Evolutionary conservation across 495 filamentous ascomycete genomes (phyloP).

Genomic region (Podospora bellae-mahoneyi): DNA sequence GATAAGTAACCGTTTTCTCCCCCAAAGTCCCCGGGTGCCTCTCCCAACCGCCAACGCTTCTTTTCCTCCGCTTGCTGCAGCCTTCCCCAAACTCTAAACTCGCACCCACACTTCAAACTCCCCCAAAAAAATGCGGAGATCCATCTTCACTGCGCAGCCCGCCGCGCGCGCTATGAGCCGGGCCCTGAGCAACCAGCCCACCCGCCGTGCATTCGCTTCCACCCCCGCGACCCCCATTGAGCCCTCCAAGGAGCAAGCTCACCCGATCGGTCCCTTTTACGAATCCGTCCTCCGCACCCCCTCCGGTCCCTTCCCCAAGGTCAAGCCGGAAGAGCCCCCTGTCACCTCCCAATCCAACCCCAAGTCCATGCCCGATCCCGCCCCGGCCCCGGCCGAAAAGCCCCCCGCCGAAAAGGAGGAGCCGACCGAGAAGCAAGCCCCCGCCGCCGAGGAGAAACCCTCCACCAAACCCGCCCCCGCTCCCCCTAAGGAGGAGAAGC

Average conservation of each 20-base stretch:
- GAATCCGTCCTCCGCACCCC: slow-evolving; percentile 45
- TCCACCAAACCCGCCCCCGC: slow-evolving; percentile 5
- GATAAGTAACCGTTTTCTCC: slow-evolving; percentile 9
- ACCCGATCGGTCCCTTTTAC: slow-evolving; percentile 42
- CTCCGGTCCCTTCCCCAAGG: slow-evolving; percentile 27
- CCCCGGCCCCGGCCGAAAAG: slow-evolving; percentile 23
- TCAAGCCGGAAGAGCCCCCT: slow-evolving; percentile 30
- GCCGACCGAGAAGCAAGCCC: slow-evolving; percentile 40
- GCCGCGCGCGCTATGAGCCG: slow-evolving; percentile 24
- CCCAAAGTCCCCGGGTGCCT: neutral
- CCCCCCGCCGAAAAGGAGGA: slow-evolving; percentile 29
- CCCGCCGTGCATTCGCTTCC: slow-evolving; percentile 28
- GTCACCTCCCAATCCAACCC: slow-evolving; percentile 21
- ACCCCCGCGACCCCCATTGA: slow-evolving; percentile 22
- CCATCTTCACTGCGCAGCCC: slow-evolving; percentile 26
- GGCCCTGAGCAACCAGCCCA: slow-evolving; percentile 20
- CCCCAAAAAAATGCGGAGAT: slow-evolving; percentile 26
- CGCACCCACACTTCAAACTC: neutral
- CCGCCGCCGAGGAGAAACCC: slow-evolving; percentile 26
- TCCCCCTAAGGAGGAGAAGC: slow-evolving; percentile 16
- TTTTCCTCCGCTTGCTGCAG: neutral
- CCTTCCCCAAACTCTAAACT: neutral
- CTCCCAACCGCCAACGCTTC: neutral
- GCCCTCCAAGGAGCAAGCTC: slow-evolving; percentile 31
- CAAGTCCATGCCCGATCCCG: slow-evolving; percentile 17